Percentiles rank a stretch among this genome's conserved stretches.
These are phyloP conservation scores for Ceratobasidium sp. DNA, from an alignment of 1,284 basidiomycete species.

Conservation along the genomic window DNA sequence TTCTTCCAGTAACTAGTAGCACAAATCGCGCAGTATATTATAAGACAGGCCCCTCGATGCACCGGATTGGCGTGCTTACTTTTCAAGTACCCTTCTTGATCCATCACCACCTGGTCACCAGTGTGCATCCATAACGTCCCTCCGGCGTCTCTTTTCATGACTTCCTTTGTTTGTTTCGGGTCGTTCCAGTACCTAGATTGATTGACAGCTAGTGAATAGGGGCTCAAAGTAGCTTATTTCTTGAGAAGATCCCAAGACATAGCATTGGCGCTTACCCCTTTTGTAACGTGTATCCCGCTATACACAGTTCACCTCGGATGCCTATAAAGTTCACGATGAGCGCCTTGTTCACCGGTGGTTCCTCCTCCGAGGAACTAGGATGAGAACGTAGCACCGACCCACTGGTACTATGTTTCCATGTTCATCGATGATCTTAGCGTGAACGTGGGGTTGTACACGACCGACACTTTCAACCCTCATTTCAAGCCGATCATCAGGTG, in stretches of 20 bases:
- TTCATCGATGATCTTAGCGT: constrained; percentile 70
- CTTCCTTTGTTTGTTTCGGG: constrained; percentile 68
- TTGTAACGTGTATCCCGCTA: constrained; percentile 78
- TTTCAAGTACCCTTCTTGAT: constrained; percentile 79
- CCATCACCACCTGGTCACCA: constrained; percentile 82
- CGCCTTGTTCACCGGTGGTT: background rate
- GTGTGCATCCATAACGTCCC: constrained; percentile 82
- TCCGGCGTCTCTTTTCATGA: constrained; percentile 62
- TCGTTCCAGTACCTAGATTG: constrained; percentile 76
- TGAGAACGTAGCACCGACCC: constrained; percentile 12
- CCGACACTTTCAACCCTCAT: constrained; percentile 85
- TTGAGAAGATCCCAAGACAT: constrained; percentile 6
- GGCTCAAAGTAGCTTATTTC: constrained; percentile 2
- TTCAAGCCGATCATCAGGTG: constrained; percentile 66
- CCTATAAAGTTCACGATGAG: constrained; percentile 35
- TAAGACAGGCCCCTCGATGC: constrained; percentile 6
- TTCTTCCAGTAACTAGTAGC: constrained; percentile 72
- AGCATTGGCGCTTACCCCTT: constrained; percentile 61
- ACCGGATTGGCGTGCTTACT: constrained; percentile 52
- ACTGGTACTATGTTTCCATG: constrained; percentile 48
- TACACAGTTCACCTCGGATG: constrained; percentile 72
- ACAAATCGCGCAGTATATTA: constrained; percentile 4
- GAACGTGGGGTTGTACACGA: constrained; percentile 74
- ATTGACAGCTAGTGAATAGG: background rate
- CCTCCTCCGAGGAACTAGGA: background rate